These are phyloP conservation scores for Sporothrix sp. DNA, from an alignment of 2,329 filamentous ascomycete species.

Conservation along the genomic window DNA sequence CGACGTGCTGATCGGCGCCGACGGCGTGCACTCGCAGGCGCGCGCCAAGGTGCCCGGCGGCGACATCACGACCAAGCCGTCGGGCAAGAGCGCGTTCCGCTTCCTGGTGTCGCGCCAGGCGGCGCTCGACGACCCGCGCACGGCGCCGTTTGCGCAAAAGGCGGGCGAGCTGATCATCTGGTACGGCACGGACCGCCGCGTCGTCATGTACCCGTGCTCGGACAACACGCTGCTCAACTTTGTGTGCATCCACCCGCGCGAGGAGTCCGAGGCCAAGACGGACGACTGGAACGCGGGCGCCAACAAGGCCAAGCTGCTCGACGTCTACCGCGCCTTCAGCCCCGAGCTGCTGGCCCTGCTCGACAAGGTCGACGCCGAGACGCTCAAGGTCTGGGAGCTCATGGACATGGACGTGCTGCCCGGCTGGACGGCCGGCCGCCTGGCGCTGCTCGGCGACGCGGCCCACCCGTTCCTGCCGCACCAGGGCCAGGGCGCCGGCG, in stretches of 20 bases:
- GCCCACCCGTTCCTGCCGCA: slow-evolving; percentile 58
- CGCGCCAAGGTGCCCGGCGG: slow-evolving; percentile 19
- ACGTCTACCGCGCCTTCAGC: slow-evolving; percentile 34
- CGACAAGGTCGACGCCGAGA: slow-evolving; percentile 32
- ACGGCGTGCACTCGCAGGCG: slow-evolving; percentile 34
- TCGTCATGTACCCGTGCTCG: slow-evolving; percentile 39
- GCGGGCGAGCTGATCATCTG: slow-evolving; percentile 29
- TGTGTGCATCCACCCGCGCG: slow-evolving; percentile 41
- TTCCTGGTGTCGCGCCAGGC: slow-evolving; percentile 38
- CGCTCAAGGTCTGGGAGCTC: slow-evolving; percentile 48
- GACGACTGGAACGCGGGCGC: slow-evolving; percentile 31
- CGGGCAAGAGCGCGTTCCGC: slow-evolving; percentile 48
- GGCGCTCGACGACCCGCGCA: slow-evolving; percentile 26
- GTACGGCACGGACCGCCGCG: slow-evolving; percentile 32
- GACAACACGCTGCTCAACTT: slow-evolving; percentile 38
- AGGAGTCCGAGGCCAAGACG: slow-evolving; percentile 27
- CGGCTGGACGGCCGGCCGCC: slow-evolving; percentile 41
- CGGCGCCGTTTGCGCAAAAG: slow-evolving; percentile 24
- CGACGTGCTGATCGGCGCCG: slow-evolving; percentile 44
- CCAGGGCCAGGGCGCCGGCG: slow-evolving; percentile 51
- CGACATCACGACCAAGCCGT: slow-evolving; percentile 17
- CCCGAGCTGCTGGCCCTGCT: slow-evolving; percentile 31
- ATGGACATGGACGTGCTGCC: slow-evolving; percentile 52
- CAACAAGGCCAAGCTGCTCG: slow-evolving; percentile 28
- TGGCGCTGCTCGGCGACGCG: slow-evolving; percentile 55